Conservation (phyloP, 163 green algal genomes). For the Chlorella variabilis region DNA sequence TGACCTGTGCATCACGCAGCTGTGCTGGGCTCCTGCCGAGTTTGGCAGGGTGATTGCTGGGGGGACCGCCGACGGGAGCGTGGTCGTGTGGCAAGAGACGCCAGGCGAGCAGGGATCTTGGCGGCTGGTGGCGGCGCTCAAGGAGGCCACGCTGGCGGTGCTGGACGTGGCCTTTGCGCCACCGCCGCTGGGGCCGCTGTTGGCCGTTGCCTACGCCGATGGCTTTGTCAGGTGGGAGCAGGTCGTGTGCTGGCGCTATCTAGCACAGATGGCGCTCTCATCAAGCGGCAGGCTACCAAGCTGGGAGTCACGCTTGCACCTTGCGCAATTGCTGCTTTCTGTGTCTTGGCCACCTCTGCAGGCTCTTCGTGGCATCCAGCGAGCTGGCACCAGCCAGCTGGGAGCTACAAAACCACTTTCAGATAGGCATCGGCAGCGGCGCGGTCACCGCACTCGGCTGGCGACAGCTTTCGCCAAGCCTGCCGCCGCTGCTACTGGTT, state of each 20-base stretch:
- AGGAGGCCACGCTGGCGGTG: conserved; percentile 10
- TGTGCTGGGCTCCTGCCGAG: conserved; percentile 48
- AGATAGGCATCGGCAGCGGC: conserved; percentile 13
- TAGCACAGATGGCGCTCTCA: neutral
- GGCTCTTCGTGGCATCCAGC: conserved; percentile 29
- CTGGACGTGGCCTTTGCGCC: conserved; percentile 45
- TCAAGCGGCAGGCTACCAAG: too few relatives aligned
- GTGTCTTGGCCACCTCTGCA: too few relatives aligned
- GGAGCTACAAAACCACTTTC: conserved; percentile 48
- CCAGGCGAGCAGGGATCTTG: neutral
- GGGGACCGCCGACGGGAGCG: conserved; percentile 33
- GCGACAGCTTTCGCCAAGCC: conserved; percentile 16
- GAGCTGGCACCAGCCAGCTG: conserved; percentile 33
- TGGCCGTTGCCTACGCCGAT: conserved; percentile 48
- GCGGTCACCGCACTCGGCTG: conserved; percentile 32
- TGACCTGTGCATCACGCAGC: neutral
- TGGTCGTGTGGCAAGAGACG: conserved; percentile 41
- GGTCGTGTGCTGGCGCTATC: neutral
- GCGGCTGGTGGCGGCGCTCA: neutral
- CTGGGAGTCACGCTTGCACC: too few relatives aligned
- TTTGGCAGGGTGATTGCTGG: conserved; percentile 46
- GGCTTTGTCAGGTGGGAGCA: conserved; percentile 40
- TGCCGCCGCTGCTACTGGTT: conserved; percentile 47
- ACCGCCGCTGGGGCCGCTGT: conserved; percentile 26
- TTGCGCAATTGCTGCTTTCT: too few relatives aligned